Evolutionary conservation across 352 stramenopile genomes (phyloP).

Genomic region (Pythium scleroteichum): DNA sequence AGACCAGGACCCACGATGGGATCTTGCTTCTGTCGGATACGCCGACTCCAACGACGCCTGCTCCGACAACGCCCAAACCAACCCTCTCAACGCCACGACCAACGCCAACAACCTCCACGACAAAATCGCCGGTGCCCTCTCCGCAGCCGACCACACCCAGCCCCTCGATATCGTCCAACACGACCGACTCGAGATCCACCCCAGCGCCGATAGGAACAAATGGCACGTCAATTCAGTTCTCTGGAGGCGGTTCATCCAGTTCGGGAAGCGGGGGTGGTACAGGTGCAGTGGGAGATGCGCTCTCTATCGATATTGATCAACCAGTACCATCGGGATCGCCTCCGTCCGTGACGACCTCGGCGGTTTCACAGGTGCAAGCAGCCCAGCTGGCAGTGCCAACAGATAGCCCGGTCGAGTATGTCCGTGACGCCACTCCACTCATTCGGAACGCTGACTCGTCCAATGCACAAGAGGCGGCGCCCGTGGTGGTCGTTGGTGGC

Average conservation of each 20-base stretch:
- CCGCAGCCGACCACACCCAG: neutral
- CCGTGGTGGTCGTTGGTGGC: conserved; percentile 3
- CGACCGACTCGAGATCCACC: neutral
- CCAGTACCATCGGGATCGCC: neutral
- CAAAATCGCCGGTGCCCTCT: neutral
- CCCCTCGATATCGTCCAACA: neutral
- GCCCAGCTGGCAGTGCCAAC: neutral
- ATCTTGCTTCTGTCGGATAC: no score
- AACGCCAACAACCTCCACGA: neutral
- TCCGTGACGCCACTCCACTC: conserved; percentile 2
- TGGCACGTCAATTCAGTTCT: no score
- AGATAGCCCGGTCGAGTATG: neutral
- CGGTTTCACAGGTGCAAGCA: neutral
- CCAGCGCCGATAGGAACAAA: neutral
- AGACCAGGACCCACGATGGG: no score
- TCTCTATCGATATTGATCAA: no score
- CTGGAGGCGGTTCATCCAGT: no score
- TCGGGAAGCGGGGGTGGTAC: no score
- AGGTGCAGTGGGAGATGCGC: no score
- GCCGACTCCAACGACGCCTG: neutral
- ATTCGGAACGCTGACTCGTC: neutral
- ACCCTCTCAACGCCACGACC: neutral
- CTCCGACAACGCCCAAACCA: neutral
- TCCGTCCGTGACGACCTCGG: neutral
- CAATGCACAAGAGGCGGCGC: neutral